These are phyloP conservation scores for Elsinoe fawcettii DNA, from an alignment of 2,329 filamentous ascomycete genomes.

Conservation along the genomic window DNA sequence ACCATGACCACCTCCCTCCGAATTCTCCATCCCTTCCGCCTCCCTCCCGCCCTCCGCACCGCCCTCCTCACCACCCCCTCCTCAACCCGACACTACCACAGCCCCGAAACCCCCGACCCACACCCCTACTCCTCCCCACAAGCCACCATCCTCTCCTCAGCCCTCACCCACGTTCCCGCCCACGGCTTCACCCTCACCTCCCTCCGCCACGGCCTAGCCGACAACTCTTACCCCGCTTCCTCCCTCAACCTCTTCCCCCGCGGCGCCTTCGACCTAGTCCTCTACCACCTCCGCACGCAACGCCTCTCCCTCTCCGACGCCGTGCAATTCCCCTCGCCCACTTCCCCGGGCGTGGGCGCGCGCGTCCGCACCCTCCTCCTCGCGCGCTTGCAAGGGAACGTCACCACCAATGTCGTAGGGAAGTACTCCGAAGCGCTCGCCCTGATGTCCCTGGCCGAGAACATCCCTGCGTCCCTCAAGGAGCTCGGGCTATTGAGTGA, in stretches of 20 bases:
- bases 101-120: slow-evolving; percentile 58
- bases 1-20: background rate
- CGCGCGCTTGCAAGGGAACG: slow-evolving; percentile 69
- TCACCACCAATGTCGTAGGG: slow-evolving; percentile 51
- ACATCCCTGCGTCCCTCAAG: slow-evolving; percentile 64
- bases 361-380: slow-evolving; percentile 67
- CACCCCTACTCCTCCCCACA: slow-evolving; percentile 62
- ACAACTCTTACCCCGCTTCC: slow-evolving; percentile 79
- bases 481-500: slow-evolving; percentile 80
- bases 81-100: slow-evolving; percentile 54
- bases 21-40: slow-evolving; percentile 17
- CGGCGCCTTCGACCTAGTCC: slow-evolving; percentile 73
- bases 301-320: slow-evolving; percentile 50
- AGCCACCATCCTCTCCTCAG: slow-evolving; percentile 69
- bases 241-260: slow-evolving; percentile 74
- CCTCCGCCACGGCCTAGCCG: slow-evolving; percentile 68
- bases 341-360: slow-evolving; percentile 41
- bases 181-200: slow-evolving; percentile 74
- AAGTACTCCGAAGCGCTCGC: slow-evolving; percentile 89
- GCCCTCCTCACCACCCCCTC: slow-evolving; percentile 23
- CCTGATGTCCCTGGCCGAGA: slow-evolving; percentile 76
- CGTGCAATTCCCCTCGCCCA: slow-evolving; percentile 36
- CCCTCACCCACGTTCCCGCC: slow-evolving; percentile 66
- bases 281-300: slow-evolving; percentile 64
- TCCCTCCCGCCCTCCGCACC: slow-evolving; percentile 23